Conservation (phyloP, 305 asterid species). For the Fraxinus greggii region DNA sequence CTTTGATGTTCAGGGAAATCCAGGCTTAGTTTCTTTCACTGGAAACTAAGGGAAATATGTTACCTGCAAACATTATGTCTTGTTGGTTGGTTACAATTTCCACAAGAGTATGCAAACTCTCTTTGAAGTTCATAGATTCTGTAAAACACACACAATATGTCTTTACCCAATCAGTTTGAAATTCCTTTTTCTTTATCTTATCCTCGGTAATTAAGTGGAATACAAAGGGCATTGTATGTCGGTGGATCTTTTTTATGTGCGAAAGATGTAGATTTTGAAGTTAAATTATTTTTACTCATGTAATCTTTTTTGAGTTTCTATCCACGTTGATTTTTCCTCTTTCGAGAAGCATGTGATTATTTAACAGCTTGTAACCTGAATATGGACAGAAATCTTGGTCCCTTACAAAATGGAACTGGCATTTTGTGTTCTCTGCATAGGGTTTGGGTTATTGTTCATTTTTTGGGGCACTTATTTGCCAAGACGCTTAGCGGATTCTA, state of each 20-base stretch:
- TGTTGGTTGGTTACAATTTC: not conserved
- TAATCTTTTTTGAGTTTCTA: not conserved
- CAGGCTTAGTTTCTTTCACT: not conserved
- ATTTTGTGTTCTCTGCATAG: not conserved
- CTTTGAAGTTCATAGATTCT: not conserved
- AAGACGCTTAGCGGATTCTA: not conserved
- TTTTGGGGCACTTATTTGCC: not conserved
- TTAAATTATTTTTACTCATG: not conserved
- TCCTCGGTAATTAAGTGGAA: not conserved
- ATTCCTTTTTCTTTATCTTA: not conserved
- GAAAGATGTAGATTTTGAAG: not conserved
- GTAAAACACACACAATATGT: not conserved
- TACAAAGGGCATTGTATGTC: not conserved
- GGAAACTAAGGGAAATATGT: not conserved
- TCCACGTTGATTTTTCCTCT: not conserved
- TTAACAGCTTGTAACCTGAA: constrained; percentile 8
- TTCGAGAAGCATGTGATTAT: not conserved
- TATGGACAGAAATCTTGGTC: not conserved
- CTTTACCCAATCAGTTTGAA: not conserved
- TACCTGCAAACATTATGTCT: not conserved
- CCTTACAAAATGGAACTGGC: not conserved
- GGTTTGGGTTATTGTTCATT: not conserved
- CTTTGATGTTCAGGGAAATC: not conserved
- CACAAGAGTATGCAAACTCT: not conserved
- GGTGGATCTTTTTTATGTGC: not conserved